A percentile compares a stretch with the other conserved stretches of the same genome.
These are phyloP conservation scores for Candolleomyces eurysporus DNA, from an alignment of 768 basidiomycete genomes.

Conservation along the genomic window DNA sequence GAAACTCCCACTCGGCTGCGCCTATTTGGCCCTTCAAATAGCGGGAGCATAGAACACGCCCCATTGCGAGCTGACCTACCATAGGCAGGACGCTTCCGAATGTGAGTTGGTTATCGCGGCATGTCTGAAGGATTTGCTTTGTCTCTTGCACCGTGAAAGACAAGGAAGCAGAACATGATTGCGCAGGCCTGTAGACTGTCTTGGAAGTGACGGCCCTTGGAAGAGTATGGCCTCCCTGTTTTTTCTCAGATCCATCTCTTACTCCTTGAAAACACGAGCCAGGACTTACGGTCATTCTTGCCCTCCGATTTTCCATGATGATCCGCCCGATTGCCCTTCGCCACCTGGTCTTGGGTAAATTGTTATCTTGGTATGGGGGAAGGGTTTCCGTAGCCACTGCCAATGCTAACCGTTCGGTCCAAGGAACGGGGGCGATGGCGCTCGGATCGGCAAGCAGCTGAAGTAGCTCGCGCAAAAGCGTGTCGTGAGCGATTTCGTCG, in stretches of 20 bases:
- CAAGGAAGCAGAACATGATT: constrained; percentile 21
- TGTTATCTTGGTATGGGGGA: constrained; percentile 29
- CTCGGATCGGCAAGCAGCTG: constrained; percentile 31
- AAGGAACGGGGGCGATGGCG: constrained; percentile 21
- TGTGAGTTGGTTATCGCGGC: constrained; percentile 42
- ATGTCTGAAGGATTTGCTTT: constrained; percentile 31
- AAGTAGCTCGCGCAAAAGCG: constrained; percentile 43
- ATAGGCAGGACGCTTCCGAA: constrained; percentile 51
- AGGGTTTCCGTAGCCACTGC: constrained; percentile 37
- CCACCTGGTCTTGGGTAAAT: constrained; percentile 42
- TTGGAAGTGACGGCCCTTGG: constrained; percentile 38
- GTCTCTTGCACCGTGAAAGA: constrained; percentile 30
- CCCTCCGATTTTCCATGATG: constrained; percentile 30
- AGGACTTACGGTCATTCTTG: constrained; percentile 34
- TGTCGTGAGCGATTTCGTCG: constrained; percentile 44
- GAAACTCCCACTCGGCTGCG: constrained; percentile 50
- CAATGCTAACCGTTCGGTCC: constrained; percentile 38
- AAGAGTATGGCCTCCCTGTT: constrained; percentile 57
- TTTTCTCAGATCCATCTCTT: not conserved
- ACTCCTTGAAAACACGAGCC: not conserved
- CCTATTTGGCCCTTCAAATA: constrained; percentile 48
- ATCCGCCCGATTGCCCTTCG: constrained; percentile 38
- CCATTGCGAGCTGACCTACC: constrained; percentile 50
- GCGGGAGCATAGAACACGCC: constrained; percentile 47
- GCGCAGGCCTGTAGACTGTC: constrained; percentile 35